These are phyloP conservation scores for Rubroboletus pulcherrimus DNA, from an alignment of 768 basidiomycete genomes.

Conservation along the genomic window DNA sequence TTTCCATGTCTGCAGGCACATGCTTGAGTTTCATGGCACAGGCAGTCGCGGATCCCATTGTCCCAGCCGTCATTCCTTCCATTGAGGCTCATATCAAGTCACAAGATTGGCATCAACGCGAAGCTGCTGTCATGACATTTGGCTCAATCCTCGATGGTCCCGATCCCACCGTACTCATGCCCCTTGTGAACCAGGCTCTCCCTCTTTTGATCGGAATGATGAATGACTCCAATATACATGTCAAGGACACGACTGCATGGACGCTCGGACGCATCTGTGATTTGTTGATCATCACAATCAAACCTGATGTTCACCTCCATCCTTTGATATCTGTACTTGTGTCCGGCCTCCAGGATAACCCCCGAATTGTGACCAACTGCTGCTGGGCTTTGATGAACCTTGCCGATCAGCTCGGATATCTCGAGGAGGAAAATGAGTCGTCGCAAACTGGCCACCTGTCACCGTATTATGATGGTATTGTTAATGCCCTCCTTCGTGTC, in stretches of 20 bases:
- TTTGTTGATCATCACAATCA: conserved; percentile 77
- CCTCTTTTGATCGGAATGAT: conserved; percentile 96
- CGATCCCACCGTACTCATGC: conserved; percentile 79
- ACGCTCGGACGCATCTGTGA: conserved; percentile 96
- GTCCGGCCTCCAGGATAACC: conserved; percentile 70
- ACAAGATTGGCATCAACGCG: conserved; percentile 91
- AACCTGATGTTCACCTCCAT: conserved; percentile 84
- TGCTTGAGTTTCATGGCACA: conserved; percentile 86
- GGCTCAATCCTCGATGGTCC: conserved; percentile 97
- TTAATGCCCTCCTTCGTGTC: conserved; percentile 77
- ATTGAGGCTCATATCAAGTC: conserved; percentile 94
- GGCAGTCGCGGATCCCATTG: conserved; percentile 87
- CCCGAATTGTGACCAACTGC: conserved; percentile 87
- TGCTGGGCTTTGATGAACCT: conserved; percentile 97
- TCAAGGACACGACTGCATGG: conserved; percentile 98
- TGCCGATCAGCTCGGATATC: conserved; percentile 80
- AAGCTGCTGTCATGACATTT: conserved; percentile 98
- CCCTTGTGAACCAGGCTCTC: conserved; percentile 90
- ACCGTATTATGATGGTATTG: conserved; percentile 84
- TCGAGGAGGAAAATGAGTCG: conserved; percentile 57
- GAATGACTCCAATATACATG: conserved; percentile 76
- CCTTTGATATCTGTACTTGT: conserved; percentile 82
- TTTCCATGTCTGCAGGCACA: conserved; percentile 94
- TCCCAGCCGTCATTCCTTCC: conserved; percentile 93
- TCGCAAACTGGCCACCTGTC: conserved; percentile 65